Conservation (phyloP, 2,329 filamentous ascomycete genomes). For the Thermoascus crustaceus region DNA sequence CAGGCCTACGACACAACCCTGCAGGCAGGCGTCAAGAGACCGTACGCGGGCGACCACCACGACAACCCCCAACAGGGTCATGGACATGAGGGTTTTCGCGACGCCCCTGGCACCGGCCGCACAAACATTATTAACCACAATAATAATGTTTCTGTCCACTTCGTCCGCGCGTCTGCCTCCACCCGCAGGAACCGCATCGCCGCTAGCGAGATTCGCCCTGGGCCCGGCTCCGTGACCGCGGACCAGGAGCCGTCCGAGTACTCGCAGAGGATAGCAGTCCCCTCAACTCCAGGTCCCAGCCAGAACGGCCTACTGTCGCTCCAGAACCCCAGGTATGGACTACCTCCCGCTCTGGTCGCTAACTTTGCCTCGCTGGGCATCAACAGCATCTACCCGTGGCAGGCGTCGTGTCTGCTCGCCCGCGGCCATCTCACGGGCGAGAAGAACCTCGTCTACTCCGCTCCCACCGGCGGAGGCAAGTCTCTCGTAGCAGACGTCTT, state of each 20-base stretch:
- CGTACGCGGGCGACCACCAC: constrained; percentile 7
- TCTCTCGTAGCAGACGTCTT: constrained; percentile 65
- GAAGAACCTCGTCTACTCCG: constrained; percentile 68
- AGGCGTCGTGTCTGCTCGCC: constrained; percentile 63
- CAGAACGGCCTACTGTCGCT: constrained; percentile 48
- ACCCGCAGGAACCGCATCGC: constrained; percentile 30
- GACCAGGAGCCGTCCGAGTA: constrained; percentile 41
- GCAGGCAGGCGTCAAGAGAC: constrained; percentile 45
- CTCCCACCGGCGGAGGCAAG: constrained; percentile 70
- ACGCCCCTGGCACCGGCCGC: neutral
- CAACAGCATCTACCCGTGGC: constrained; percentile 68
- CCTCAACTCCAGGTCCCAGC: constrained; percentile 24
- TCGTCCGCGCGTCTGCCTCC: constrained; percentile 20
- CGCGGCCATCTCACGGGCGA: constrained; percentile 57
- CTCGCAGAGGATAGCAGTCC: constrained; percentile 43
- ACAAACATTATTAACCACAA: neutral
- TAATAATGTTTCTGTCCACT: constrained; percentile 12
- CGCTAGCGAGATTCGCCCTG: constrained; percentile 27
- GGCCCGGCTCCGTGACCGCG: constrained; percentile 12
- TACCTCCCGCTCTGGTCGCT: constrained; percentile 52
- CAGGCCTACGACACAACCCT: constrained; percentile 28
- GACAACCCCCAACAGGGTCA: neutral
- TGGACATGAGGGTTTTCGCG: neutral
- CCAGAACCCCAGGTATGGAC: constrained; percentile 54
- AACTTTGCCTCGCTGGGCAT: constrained; percentile 64